A percentile compares a stretch with the other conserved stretches of the same genome.
phyloP scores from a whole-genome alignment of 139 green algal genomes.

The Haematococcus lacustris region DNA sequence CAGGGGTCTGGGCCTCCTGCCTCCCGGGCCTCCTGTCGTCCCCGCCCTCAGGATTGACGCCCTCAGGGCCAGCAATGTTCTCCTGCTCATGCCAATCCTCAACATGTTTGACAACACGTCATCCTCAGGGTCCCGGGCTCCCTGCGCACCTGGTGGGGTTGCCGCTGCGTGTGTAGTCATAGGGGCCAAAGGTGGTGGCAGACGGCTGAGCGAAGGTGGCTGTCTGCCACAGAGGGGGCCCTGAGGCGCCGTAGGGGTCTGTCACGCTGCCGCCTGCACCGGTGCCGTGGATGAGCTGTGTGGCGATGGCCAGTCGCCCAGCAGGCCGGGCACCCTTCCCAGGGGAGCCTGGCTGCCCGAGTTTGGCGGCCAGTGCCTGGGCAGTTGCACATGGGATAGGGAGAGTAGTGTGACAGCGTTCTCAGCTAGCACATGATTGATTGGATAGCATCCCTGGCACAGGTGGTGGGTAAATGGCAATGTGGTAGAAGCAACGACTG shows the following conservation, averaged over 20 bases:
- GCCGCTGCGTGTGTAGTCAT: conserved; percentile 95
- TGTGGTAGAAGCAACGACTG: no score
- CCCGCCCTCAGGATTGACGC: no score
- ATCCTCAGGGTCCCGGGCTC: not conserved
- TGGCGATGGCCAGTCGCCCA: conserved; percentile 22
- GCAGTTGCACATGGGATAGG: not conserved
- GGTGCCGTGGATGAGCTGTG: conserved; percentile 33
- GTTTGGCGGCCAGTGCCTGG: not conserved
- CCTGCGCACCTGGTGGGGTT: conserved; percentile 81
- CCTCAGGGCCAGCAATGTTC: no score
- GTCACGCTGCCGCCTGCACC: not conserved
- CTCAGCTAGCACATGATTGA: not conserved
- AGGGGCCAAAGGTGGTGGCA: conserved; percentile 72
- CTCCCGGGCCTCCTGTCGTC: no score
- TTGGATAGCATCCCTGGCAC: not conserved
- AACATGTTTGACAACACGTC: no score
- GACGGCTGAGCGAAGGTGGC: conserved; percentile 77
- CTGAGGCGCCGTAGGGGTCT: conserved; percentile 74
- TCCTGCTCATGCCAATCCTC: no score
- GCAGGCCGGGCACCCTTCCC: not conserved
- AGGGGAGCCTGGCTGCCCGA: conserved; percentile 1
- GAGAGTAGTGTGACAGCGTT: not conserved
- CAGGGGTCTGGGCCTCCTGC: no score
- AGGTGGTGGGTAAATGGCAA: not conserved
- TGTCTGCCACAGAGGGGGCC: conserved; percentile 92